Base-by-base conservation (phyloP, 208 protist species). In the Acanthamoeba royreba region DNA sequence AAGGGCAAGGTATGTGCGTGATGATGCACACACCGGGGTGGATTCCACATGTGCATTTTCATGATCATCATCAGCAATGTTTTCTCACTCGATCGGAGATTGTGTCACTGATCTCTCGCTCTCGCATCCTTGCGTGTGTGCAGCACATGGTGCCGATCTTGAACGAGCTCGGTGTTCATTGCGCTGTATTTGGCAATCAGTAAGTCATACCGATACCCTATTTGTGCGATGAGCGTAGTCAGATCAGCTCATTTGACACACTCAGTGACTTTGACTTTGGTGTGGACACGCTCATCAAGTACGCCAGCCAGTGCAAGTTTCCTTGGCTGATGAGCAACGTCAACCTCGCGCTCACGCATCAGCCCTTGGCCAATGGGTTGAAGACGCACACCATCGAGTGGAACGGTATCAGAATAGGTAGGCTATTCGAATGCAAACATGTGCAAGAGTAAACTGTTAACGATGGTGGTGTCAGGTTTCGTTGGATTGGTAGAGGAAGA, bases 241-340 rank as follows among this genome's bases (percentile, higher is more conserved):
- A n/a, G n/a, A n/a, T n/a, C n/a, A n/a, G n/a, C 49, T 8, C 33
- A 28, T 74, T 25, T 38, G 22, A 40, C 63, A 13, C 33, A n/a
- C 35, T 77, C 42, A 90, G 83, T 38, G 83, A 90, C 35, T 90
- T 90, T 90, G 88, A 93, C 40, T 93, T 93, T 87, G 88, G 88
- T 31, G 63, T 93, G 42, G 88, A 93, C 15, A 40, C 31, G 55
- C 88, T 93, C 25, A 15, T 42, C 7, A 77, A 93, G 88, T 61
- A 85, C 35, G 28, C 46, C 31, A 46, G 28, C 28, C 69, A 77
- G 58, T 85, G 63, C 58, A 93, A 88, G 1, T 93, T 93, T n/a
- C 88, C 88, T 22, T 93, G 88, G 88, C 88, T 93, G 22, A 93
- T 93, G 88, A 83, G 61, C 61, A 93, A 93, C 66, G 61, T 83